These are phyloP conservation scores for Panaeolus cyanescens DNA, from an alignment of 768 basidiomycete species.

Conservation along the genomic window DNA sequence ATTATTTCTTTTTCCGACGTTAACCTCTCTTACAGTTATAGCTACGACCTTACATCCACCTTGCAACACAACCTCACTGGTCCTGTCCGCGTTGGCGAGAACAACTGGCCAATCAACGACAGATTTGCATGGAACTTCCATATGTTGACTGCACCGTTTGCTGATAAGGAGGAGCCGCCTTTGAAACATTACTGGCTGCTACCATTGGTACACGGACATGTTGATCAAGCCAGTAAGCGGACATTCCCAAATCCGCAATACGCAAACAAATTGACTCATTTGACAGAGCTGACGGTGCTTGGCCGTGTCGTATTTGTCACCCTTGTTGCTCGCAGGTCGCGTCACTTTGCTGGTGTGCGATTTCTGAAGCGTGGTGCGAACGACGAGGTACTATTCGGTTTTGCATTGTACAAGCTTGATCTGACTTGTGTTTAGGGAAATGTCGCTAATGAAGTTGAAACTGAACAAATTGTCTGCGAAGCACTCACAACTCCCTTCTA, in stretches of 20 bases:
- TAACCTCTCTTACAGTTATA: conserved; percentile 59
- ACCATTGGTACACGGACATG: conserved; percentile 92
- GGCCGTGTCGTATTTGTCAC: conserved; percentile 91
- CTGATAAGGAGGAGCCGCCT: conserved; percentile 35
- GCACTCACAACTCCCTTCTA: conserved; percentile 89
- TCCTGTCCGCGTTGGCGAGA: conserved; percentile 41
- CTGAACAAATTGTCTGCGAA: conserved; percentile 95
- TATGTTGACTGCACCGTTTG: conserved; percentile 74
- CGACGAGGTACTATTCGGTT: conserved; percentile 62
- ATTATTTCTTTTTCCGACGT: background rate
- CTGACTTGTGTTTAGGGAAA: conserved; percentile 65
- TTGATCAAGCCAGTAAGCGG: conserved; percentile 93
- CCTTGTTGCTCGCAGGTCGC: conserved; percentile 90
- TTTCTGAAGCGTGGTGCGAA: conserved; percentile 95
- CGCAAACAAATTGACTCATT: background rate
- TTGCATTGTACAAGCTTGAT: background rate
- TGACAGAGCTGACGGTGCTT: conserved; percentile 85
- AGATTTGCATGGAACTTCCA: conserved; percentile 96
- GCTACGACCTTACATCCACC: conserved; percentile 96
- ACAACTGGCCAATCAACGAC: conserved; percentile 75
- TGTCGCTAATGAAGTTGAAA: conserved; percentile 98
- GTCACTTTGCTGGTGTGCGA: conserved; percentile 94
- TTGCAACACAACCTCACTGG: conserved; percentile 88
- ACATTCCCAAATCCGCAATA: background rate
- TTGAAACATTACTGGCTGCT: conserved; percentile 80